phyloP scores from a whole-genome alignment of 768 basidiomycete species.

The Boletus sensibilis region DNA sequence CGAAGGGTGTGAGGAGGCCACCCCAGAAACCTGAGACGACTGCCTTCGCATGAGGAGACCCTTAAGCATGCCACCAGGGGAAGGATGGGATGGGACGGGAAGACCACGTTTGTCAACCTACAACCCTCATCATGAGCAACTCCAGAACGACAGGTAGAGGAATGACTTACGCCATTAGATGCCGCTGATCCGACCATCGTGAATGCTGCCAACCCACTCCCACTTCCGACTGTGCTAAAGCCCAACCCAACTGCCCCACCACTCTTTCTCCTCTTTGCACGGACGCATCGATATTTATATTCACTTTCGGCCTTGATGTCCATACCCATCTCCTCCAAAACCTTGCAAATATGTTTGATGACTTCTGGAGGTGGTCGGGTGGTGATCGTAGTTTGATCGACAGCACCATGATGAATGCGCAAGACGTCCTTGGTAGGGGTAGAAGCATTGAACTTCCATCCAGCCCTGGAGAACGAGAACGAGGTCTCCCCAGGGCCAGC shows the following conservation, averaged over 20 bases:
- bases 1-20: constrained; percentile 39
- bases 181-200: constrained; percentile 80
- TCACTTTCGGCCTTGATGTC: constrained; percentile 87
- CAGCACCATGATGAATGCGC: constrained; percentile 87
- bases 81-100: constrained; percentile 76
- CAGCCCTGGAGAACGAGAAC: constrained; percentile 40
- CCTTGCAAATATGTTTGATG: constrained; percentile 77
- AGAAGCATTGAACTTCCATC: constrained; percentile 34
- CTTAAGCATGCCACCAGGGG: constrained; percentile 76
- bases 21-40: constrained; percentile 69
- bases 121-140: constrained; percentile 5
- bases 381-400: constrained; percentile 88
- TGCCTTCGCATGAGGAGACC: constrained; percentile 89
- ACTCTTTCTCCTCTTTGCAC: constrained; percentile 70
- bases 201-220: constrained; percentile 64
- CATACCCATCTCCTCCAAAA: constrained; percentile 86
- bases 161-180: constrained; percentile 73
- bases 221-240: constrained; percentile 38
- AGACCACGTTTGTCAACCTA: constrained; percentile 90
- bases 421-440: constrained; percentile 48
- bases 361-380: constrained; percentile 82
- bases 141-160: background rate
- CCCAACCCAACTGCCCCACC: constrained; percentile 43
- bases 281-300: constrained; percentile 84
- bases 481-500: constrained; percentile 24